Conservation (phyloP, 345 rosid species). For the Orychophragmus violaceus region DNA sequence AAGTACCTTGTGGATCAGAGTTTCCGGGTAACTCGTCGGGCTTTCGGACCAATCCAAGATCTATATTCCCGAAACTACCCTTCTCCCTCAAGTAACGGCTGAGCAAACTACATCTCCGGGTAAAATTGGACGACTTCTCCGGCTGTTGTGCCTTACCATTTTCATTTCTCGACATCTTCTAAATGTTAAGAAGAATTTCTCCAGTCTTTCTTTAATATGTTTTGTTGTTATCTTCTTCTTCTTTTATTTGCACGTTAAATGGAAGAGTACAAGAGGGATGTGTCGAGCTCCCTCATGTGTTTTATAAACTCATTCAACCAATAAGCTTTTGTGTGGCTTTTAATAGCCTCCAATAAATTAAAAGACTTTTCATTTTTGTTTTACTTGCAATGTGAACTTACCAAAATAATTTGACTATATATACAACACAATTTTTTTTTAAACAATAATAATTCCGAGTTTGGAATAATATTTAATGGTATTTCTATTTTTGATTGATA, state of each 20-base stretch:
- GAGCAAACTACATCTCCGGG: conserved; percentile 41
- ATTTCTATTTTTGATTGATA: neutral
- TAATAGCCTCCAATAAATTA: conserved; percentile 7
- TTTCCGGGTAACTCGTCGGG: neutral
- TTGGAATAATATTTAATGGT: too few species aligned
- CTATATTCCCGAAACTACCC: conserved; percentile 44
- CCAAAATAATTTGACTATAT: too few species aligned
- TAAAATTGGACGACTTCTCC: conserved; percentile 51
- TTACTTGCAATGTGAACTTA: neutral
- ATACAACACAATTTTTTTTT: too few species aligned
- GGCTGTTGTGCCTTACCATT: conserved; percentile 3
- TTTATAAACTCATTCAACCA: conserved; percentile 15
- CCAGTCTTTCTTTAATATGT: neutral
- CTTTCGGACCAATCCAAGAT: conserved; percentile 23
- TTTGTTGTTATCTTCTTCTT: neutral
- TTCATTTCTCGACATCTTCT: conserved; percentile 21
- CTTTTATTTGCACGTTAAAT: conserved; percentile 7
- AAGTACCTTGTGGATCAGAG: conserved; percentile 12
- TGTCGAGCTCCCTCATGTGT: conserved; percentile 1
- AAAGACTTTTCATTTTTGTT: neutral
- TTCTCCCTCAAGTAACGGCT: conserved; percentile 67
- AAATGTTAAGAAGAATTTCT: neutral
- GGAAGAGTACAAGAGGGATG: neutral
- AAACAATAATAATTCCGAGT: too few species aligned
- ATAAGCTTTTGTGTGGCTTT: conserved; percentile 8